Percentiles rank a stretch among this genome's conserved stretches.
Conservation (phyloP, 1,284 basidiomycete species). For the Neolentinus lepideus region DNA sequence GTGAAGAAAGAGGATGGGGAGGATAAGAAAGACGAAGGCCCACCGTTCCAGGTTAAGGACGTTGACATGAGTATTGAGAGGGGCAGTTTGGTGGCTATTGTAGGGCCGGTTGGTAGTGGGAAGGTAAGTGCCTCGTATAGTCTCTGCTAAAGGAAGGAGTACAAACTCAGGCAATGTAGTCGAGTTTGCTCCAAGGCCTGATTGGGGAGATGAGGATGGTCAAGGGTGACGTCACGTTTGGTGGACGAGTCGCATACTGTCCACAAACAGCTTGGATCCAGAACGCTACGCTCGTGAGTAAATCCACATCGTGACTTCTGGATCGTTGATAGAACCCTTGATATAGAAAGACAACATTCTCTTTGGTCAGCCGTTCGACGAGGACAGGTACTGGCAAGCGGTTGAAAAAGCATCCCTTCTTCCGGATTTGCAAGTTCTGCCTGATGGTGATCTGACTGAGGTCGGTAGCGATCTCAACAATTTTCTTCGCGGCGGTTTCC, state of each 20-base stretch:
- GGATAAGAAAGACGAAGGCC: slow-evolving; percentile 8
- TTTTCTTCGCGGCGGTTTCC: not conserved
- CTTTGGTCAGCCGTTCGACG: slow-evolving; percentile 66
- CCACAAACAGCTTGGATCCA: slow-evolving; percentile 89
- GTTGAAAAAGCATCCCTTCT: slow-evolving; percentile 57
- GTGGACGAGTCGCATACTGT: slow-evolving; percentile 75
- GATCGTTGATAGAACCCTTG: not conserved
- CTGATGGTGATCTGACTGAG: slow-evolving; percentile 72
- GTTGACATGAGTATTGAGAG: slow-evolving; percentile 48
- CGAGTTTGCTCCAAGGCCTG: slow-evolving; percentile 63
- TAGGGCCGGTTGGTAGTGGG: slow-evolving; percentile 59
- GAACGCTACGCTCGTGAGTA: slow-evolving; percentile 62
- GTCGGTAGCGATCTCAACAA: slow-evolving; percentile 22
- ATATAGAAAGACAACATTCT: slow-evolving; percentile 51
- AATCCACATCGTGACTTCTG: no score
- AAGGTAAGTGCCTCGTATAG: slow-evolving; percentile 18
- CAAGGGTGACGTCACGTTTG: slow-evolving; percentile 49
- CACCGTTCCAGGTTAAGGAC: slow-evolving; percentile 44
- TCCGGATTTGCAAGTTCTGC: slow-evolving; percentile 64
- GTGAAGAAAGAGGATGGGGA: slow-evolving; percentile 1
- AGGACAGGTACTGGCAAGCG: slow-evolving; percentile 60
- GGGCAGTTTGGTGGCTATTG: slow-evolving; percentile 57
- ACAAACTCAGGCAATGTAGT: slow-evolving; percentile 24
- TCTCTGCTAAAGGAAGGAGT: slow-evolving; percentile 4
- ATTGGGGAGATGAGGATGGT: slow-evolving; percentile 68